These are phyloP conservation scores for Tetrapisispora fleetii DNA, from an alignment of 805 yeast genomes.

Conservation along the genomic window DNA sequence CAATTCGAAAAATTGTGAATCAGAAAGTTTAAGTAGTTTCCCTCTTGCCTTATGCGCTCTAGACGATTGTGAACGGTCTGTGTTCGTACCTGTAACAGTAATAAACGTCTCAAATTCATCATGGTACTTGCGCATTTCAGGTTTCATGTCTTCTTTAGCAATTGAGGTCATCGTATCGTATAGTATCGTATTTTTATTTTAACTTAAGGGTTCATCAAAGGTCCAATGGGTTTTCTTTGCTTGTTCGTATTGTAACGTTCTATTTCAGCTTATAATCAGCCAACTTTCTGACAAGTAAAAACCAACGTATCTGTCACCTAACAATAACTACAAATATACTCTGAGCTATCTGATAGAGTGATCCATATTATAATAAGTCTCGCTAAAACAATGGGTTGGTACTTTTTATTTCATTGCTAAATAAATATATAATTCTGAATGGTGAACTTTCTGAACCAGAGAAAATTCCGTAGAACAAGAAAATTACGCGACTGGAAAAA, in stretches of 20 bases:
- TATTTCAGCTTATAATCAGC: no score
- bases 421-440: no score
- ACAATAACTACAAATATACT: no score
- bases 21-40: constrained; percentile 69
- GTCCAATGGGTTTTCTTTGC: not conserved
- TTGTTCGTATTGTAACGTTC: no score
- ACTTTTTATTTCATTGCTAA: not conserved
- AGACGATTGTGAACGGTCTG: constrained; percentile 28
- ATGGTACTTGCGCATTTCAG: constrained; percentile 20
- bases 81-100: constrained; percentile 19
- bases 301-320: no score
- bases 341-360: no score
- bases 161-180: not conserved
- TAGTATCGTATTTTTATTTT: not conserved
- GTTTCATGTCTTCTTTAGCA: constrained; percentile 6
- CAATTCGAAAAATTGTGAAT: constrained; percentile 77
- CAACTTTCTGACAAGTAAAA: no score
- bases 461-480: not conserved
- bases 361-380: no score
- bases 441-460: not conserved
- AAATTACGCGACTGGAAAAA: not conserved
- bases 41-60: constrained; percentile 78
- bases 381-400: no score
- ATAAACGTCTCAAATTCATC: constrained; percentile 21
- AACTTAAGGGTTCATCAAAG: not conserved